Percentiles rank a stretch among this genome's conserved stretches.
Conservation (phyloP, 345 rosid genomes). For the Citropsis articulata region DNA sequence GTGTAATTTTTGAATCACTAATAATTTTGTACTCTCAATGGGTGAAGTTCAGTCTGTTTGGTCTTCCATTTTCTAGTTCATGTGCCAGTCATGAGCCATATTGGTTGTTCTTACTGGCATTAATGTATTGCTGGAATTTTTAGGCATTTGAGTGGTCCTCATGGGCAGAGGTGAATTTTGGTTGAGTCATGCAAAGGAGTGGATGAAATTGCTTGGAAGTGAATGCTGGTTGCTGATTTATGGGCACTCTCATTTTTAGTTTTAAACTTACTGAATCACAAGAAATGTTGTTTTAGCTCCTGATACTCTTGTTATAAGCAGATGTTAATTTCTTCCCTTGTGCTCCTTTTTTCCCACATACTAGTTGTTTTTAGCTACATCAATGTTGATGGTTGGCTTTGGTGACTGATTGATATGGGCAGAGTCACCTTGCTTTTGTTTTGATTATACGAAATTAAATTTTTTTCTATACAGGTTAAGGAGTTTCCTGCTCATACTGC, state of each 20-base stretch:
- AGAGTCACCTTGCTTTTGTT: neutral
- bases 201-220: neutral
- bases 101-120: neutral
- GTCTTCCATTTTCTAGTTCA: neutral
- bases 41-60: neutral
- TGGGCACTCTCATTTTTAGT: neutral
- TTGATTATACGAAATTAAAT: slow-evolving; percentile 1
- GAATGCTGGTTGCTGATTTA: neutral
- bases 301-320: neutral
- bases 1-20: neutral
- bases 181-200: neutral
- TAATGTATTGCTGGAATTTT: neutral
- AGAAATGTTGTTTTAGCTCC: neutral
- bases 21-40: neutral
- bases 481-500: slow-evolving; percentile 77
- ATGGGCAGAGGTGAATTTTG: neutral
- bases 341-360: neutral
- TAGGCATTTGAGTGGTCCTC: neutral
- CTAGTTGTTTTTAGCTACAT: slow-evolving; percentile 1
- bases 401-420: neutral
- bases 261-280: neutral
- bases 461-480: slow-evolving; percentile 56
- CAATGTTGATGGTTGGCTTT: neutral
- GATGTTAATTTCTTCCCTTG: neutral
- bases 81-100: neutral